Conservation (phyloP, 345 rosid species). For the Aquilaria malaccensis region DNA sequence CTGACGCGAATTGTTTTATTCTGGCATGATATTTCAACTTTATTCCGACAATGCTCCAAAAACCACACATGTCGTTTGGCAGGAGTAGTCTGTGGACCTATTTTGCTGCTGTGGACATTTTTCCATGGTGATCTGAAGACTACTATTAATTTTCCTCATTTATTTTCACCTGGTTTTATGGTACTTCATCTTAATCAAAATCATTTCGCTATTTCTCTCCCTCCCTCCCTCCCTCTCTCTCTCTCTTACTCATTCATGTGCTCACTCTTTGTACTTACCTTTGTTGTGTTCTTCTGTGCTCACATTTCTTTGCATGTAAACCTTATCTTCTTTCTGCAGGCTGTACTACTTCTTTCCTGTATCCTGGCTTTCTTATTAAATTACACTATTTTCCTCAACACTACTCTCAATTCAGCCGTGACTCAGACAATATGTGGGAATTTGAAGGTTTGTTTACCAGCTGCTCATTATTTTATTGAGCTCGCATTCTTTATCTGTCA, state of each 20-base stretch:
- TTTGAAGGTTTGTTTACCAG: conserved; percentile 56
- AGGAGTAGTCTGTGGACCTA: conserved; percentile 83
- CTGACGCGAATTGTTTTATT: conserved; percentile 11
- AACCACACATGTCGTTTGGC: conserved; percentile 19
- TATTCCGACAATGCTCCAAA: conserved; percentile 7
- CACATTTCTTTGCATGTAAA: not conserved
- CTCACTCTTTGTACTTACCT: not conserved
- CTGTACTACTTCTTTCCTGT: conserved; percentile 69
- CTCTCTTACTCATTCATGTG: not conserved
- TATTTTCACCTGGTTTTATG: conserved; percentile 78
- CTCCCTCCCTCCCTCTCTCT: not conserved
- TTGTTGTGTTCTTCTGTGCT: not conserved
- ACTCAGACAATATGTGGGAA: conserved; percentile 98
- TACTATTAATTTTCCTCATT: conserved; percentile 56
- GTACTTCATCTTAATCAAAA: conserved; percentile 25
- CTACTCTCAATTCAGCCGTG: conserved; percentile 93
- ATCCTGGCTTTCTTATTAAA: conserved; percentile 90
- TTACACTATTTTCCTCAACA: conserved; percentile 89
- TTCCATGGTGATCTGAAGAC: conserved; percentile 65
- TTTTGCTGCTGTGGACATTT: conserved; percentile 82
- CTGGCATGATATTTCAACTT: not conserved
- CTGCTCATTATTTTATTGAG: not conserved
- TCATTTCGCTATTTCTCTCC: not conserved
- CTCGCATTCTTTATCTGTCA: conserved; percentile 1
- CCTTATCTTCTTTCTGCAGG: conserved; percentile 35